Base-by-base conservation (phyloP, 2,329 filamentous ascomycete species). In the Elsinoe ampelina region DNA sequence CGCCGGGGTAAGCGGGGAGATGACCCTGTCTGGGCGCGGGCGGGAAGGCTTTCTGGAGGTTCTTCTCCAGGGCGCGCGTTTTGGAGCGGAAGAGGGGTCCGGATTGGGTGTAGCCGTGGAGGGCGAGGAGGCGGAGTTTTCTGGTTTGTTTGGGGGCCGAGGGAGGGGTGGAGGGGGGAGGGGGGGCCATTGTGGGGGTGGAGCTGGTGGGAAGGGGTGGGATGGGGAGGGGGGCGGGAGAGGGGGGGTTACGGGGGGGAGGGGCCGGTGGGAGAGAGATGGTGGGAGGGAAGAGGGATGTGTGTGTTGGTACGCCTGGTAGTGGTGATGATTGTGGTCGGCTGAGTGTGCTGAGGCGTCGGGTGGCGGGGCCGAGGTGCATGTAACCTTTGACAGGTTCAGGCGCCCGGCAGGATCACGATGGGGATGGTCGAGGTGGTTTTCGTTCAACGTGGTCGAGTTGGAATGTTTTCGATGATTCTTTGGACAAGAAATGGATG, bases 101-200 rank as follows among this genome's bases (percentile, higher is more conserved):
- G 26, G 88, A 95, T 77, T 97, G 92, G 6, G 92, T 95, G 80
- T 84, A 96, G 71, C 92, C 87, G 64, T 78, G 76, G 11, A 78
- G 72, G 75, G 77, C 76, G 58, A 78, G 69, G 59, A 78, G 69
- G 52, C 73, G 73, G 59, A 78, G 68, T 34, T 67, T 70, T 22
- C 56, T 22, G 19, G 15, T 15, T 30, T 8, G 4, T 5, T 8
- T 8, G 5, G 26, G 57, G 13, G 50, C n/a, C 11, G 36, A 39
- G 10, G 26, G 32, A 34, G 45, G 55, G 10, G 35, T 8, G 5
- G 57, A 17, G 17, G 50, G 15, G 20, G 38, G 22, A 22, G 22
- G 22, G 22, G 22, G 22, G 5, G 26, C 4, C 39, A 48, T 45
- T 26, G 54, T 36, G 19, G 38, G 1, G 12, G 12, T 3, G 8